Evolutionary conservation across 306 rosid genomes (phyloP).

Genomic region (Ormosia semicastrata): DNA sequence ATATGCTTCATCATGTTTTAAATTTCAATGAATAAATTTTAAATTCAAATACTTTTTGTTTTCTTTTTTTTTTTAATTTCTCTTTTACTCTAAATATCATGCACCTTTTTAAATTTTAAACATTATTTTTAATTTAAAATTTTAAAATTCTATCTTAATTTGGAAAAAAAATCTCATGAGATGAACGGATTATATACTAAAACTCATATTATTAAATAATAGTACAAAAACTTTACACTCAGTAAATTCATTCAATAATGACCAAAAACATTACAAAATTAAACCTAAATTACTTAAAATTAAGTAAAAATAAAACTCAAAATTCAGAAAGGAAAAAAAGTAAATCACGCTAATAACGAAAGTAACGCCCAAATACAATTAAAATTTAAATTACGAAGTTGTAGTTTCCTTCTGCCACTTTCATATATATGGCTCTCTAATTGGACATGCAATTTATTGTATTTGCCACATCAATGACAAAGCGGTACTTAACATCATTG

Average conservation of each 20-base stretch:
- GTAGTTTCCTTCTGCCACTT: neutral
- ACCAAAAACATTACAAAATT: neutral
- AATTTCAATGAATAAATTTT: no score
- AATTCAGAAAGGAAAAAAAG: neutral
- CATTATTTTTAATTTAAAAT: no score
- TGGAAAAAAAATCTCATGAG: no score
- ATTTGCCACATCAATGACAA: conserved; percentile 31
- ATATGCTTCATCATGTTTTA: no score
- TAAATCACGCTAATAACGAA: neutral
- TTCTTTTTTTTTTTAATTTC: no score
- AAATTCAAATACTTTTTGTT: no score
- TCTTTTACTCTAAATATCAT: no score
- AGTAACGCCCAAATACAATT: neutral
- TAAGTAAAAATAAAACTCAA: neutral
- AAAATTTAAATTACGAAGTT: neutral
- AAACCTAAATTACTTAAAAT: neutral
- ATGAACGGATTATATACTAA: no score
- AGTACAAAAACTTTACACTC: no score
- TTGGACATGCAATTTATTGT: neutral
- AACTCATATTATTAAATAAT: no score
- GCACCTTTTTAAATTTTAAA: no score
- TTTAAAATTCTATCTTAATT: no score
- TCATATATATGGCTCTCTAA: neutral
- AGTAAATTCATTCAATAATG: neutral
- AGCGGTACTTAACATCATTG: conserved; percentile 43